Base-by-base conservation (phyloP, 1,139 yeast species). In the Lodderomyces pseudojiufengensis region DNA sequence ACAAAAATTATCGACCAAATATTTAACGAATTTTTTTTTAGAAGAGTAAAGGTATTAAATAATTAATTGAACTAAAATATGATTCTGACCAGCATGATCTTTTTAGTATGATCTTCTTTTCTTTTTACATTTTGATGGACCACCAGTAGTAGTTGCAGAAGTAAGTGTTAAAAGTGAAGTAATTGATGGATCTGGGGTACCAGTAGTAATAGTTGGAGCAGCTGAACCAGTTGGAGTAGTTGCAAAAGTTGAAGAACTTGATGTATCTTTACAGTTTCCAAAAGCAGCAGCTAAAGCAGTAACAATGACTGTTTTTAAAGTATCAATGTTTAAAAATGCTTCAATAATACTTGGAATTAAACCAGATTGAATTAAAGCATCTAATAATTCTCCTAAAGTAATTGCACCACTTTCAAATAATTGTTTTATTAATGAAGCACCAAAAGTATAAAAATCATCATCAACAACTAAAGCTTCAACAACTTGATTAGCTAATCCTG, bases 201-300 rank as follows among this genome's bases (percentile, higher is more conserved):
- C 35, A 28, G 35, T 31, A 25, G 38, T 24, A 20, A 40, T 27
- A 6, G 39, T 14, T 33, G 40, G 42, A 20, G 48, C 32, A 9
- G 49, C 25, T 29, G 55, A 45, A 23, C 51, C 41, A 9, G 55
- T 37, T 29, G 52, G 39, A n/a, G 49, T 43, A 12, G 44, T 41
- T 22, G 43, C 36, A 12, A 49, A 36, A 11, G 59, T 37, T 18
- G 52, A 35, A 26, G 62, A 48, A 37, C 60, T 52, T 9, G 65
- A 47, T 15, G 56, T 41, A 37, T 60, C 64, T 31, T 53, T 61
- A 63, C 75, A 69, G 35, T 64, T 51, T 40, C 68, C 68, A 39
- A 61, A 56, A 28, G 71, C 71, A 44, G 73, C 74, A 46, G 71
- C 70, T 52, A 69, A 65, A 27, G 74, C 73, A 42, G 63, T 69